Conservation (phyloP, 495 filamentous ascomycete genomes). For the Amorphotheca resinae region DNA sequence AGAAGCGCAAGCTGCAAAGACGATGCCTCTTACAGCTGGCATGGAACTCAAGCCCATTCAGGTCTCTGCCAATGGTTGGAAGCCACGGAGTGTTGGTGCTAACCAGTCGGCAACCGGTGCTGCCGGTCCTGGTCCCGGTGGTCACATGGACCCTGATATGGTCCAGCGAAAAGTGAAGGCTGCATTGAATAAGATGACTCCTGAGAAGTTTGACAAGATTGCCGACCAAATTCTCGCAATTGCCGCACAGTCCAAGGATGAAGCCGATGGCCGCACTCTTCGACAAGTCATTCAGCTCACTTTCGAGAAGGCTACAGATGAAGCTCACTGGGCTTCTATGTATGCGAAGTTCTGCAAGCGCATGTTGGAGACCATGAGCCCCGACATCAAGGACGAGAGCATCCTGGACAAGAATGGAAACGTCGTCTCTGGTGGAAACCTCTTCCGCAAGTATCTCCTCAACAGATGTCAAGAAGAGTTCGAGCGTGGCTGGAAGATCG, state of each 20-base stretch:
- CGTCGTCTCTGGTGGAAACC: conserved; percentile 76
- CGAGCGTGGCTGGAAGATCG: conserved; percentile 93
- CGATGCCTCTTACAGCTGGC: conserved; percentile 79
- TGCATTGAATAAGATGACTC: conserved; percentile 98
- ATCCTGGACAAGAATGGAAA: conserved; percentile 76
- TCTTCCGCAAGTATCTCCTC: conserved; percentile 97
- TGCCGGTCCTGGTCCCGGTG: conserved; percentile 40
- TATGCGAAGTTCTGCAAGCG: conserved; percentile 97
- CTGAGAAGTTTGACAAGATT: conserved; percentile 96
- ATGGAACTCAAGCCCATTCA: conserved; percentile 69
- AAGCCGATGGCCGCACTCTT: conserved; percentile 85
- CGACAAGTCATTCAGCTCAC: conserved; percentile 97
- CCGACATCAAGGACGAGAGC: conserved; percentile 88
- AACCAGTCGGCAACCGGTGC: conserved; percentile 24
- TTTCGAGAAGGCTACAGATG: conserved; percentile 98
- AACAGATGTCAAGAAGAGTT: conserved; percentile 99
- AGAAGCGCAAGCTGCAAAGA: conserved; percentile 56
- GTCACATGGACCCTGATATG: conserved; percentile 72
- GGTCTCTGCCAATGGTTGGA: conserved; percentile 68
- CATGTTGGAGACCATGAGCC: conserved; percentile 92
- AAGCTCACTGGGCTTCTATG: conserved; percentile 98
- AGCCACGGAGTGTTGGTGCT: conserved; percentile 57
- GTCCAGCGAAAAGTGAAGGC: conserved; percentile 99
- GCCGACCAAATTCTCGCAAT: conserved; percentile 86
- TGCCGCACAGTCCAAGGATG: conserved; percentile 87